Percentiles rank a stretch among this genome's conserved stretches.
Conservation (phyloP, 495 filamentous ascomycete species). For the Sphaerosporella brunnea region DNA sequence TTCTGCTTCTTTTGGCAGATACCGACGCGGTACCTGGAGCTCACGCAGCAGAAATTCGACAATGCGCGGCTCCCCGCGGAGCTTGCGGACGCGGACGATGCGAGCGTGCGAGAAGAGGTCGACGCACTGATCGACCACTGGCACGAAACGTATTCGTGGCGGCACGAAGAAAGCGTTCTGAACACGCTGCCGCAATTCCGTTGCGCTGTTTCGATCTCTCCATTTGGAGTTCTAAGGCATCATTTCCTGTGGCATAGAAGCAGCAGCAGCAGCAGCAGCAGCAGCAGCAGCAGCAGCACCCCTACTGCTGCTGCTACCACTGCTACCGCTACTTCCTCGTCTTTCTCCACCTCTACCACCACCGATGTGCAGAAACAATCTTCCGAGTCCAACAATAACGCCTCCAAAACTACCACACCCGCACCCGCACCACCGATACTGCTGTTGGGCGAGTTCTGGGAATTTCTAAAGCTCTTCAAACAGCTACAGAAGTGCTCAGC, state of each 20-base stretch:
- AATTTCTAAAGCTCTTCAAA: neutral
- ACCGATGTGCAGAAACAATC: too few relatives aligned
- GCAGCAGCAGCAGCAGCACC: too few relatives aligned
- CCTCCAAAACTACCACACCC: too few relatives aligned
- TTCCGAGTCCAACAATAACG: too few relatives aligned
- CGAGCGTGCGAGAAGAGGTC: neutral
- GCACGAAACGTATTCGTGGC: constrained; percentile 2
- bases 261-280: too few relatives aligned
- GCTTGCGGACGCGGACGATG: neutral
- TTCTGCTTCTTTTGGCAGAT: neutral
- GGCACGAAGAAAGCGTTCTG: neutral
- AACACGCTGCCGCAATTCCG: constrained; percentile 1
- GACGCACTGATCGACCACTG: constrained; percentile 3
- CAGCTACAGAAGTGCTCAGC: neutral
- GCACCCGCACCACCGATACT: too few relatives aligned
- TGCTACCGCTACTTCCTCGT: neutral
- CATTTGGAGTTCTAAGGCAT: neutral
- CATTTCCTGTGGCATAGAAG: neutral
- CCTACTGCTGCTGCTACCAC: too few relatives aligned
- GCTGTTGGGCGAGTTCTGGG: neutral
- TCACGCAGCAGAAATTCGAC: constrained; percentile 5
- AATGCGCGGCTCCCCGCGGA: neutral
- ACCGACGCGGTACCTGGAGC: neutral
- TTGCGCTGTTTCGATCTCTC: neutral
- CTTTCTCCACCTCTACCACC: neutral